These are phyloP conservation scores for Austropuccinia psidii DNA, from an alignment of 1,284 basidiomycete genomes.

Conservation along the genomic window DNA sequence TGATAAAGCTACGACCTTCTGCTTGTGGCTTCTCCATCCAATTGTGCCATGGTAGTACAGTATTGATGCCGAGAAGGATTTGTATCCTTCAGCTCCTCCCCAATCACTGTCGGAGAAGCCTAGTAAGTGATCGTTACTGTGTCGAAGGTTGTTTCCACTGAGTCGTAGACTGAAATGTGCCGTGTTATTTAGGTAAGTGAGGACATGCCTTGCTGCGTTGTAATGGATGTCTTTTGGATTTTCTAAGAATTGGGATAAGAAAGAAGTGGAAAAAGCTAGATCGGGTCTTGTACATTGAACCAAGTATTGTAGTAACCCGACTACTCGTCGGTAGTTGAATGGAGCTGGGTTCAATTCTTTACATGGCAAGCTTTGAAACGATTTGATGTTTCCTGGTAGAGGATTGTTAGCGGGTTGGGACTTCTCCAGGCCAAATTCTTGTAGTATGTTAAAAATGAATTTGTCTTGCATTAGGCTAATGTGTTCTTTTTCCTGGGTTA, in stretches of 20 bases:
- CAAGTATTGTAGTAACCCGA: too few species aligned
- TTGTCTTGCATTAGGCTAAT: background rate
- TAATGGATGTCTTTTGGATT: background rate
- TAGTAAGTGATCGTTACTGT: too few species aligned
- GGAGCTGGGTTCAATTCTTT: too few species aligned
- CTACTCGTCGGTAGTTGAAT: background rate
- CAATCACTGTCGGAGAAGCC: too few species aligned
- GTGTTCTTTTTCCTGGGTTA: background rate
- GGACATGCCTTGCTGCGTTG: background rate
- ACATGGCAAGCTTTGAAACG: background rate
- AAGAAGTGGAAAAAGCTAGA: background rate
- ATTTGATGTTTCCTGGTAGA: background rate
- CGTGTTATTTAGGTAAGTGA: background rate
- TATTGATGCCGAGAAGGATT: too few species aligned
- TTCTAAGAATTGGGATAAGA: background rate
- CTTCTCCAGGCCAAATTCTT: background rate
- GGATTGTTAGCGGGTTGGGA: background rate
- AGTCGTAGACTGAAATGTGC: too few species aligned
- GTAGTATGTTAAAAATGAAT: background rate
- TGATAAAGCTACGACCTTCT: too few species aligned
- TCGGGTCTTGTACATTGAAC: background rate
- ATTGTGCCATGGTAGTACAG: too few species aligned
- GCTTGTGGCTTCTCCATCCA: too few species aligned
- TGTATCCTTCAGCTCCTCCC: too few species aligned
- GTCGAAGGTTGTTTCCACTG: too few species aligned